Percentiles rank a stretch among this genome's conserved stretches.
phyloP scores from a whole-genome alignment of 2,329 filamentous ascomycete genomes.

The Cladophialophora chaetospira region DNA sequence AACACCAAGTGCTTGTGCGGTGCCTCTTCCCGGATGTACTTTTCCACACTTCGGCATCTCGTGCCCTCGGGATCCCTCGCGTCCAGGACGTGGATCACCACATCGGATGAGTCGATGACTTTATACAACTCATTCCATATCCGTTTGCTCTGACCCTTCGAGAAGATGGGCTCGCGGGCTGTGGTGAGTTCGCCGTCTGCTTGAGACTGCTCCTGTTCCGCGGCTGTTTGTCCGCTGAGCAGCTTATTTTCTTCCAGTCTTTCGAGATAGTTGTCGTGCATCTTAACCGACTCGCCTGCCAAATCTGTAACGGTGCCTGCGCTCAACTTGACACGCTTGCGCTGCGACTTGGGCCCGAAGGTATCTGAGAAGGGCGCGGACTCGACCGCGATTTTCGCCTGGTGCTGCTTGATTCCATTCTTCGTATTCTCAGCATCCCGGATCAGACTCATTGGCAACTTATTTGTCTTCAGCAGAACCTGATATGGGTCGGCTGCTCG shows the following conservation, averaged over 20 bases:
- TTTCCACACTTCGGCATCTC: constrained; percentile 84
- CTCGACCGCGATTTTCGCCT: constrained; percentile 91
- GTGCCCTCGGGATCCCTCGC: constrained; percentile 89
- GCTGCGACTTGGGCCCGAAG: constrained; percentile 89
- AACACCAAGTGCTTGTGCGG: constrained; percentile 95
- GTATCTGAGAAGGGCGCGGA: constrained; percentile 81
- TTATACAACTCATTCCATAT: constrained; percentile 98
- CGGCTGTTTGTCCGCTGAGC: constrained; percentile 62
- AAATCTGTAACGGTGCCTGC: constrained; percentile 81
- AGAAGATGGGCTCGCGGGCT: constrained; percentile 84
- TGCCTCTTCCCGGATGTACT: constrained; percentile 89
- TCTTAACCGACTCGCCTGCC: constrained; percentile 75
- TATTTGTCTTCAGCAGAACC: constrained; percentile 94
- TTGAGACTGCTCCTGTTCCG: constrained; percentile 53
- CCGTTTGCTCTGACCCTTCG: constrained; percentile 90
- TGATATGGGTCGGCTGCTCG: constrained; percentile 88
- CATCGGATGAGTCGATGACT: constrained; percentile 92
- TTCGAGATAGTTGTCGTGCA: constrained; percentile 79
- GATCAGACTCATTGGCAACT: constrained; percentile 93
- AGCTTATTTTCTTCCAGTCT: constrained; percentile 76
- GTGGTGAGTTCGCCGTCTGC: constrained; percentile 57
- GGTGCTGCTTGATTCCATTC: constrained; percentile 87
- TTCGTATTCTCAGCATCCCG: constrained; percentile 69
- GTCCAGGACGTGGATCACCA: constrained; percentile 90
- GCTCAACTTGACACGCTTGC: constrained; percentile 87